phyloP scores from a whole-genome alignment of 2,329 filamentous ascomycete genomes.

The Ceratocystis albifundus region DNA sequence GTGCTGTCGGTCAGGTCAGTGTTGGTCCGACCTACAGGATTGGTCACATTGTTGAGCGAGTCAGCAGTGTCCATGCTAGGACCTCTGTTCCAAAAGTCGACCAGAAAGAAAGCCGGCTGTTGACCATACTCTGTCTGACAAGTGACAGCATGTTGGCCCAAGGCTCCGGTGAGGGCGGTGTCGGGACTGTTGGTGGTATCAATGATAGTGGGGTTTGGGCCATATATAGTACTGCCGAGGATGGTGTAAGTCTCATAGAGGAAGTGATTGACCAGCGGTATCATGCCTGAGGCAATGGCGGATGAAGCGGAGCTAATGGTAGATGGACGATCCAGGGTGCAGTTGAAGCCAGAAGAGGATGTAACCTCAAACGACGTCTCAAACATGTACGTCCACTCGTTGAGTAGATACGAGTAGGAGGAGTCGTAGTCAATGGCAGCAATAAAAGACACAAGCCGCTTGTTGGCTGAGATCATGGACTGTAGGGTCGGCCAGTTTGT shows the following conservation, averaged over 20 bases:
- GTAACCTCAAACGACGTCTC: conserved; percentile 60
- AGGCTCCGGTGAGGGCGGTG: conserved; percentile 40
- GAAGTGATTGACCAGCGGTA: conserved; percentile 75
- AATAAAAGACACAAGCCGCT: conserved; percentile 58
- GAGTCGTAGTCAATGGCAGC: conserved; percentile 39
- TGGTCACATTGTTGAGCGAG: conserved; percentile 43
- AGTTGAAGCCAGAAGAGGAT: conserved; percentile 55
- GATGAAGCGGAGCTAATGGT: conserved; percentile 37
- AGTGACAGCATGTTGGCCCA: conserved; percentile 42
- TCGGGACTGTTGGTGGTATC: conserved; percentile 53
- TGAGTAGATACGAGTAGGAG: conserved; percentile 46
- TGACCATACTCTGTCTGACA: conserved; percentile 50
- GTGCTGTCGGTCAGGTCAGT: conserved; percentile 19
- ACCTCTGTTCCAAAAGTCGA: conserved; percentile 69
- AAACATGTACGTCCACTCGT: conserved; percentile 57
- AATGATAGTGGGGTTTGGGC: conserved; percentile 51
- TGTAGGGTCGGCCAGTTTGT: conserved; percentile 60
- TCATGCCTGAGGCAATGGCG: conserved; percentile 46
- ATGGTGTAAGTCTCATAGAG: conserved; percentile 43
- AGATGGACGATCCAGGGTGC: conserved; percentile 55
- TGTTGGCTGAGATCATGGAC: conserved; percentile 51
- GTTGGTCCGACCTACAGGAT: conserved; percentile 16
- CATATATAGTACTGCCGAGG: conserved; percentile 45
- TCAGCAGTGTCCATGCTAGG: conserved; percentile 60
- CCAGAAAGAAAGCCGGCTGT: conserved; percentile 60